Percentiles rank a stretch among this genome's conserved stretches.
phyloP scores from a whole-genome alignment of 106 monocot genomes.

The Allium sativum region DNA sequence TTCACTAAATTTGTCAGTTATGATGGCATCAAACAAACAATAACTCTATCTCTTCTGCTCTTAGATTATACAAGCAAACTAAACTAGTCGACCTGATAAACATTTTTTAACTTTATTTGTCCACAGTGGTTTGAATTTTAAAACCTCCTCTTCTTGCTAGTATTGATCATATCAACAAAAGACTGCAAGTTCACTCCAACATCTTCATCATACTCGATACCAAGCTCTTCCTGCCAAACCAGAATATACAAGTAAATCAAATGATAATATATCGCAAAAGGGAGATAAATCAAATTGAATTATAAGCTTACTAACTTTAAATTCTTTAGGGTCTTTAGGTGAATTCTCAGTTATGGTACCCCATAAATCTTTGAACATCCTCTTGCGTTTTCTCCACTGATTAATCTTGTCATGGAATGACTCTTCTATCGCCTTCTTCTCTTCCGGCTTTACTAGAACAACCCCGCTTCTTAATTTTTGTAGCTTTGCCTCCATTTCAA shows the following conservation, averaged over 20 bases:
- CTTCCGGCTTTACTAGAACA: slow-evolving; percentile 73
- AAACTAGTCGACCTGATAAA: too few relatives aligned
- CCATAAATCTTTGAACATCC: slow-evolving; percentile 95
- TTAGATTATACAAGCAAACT: too few relatives aligned
- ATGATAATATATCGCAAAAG: slow-evolving; percentile 2
- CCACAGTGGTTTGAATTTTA: too few relatives aligned
- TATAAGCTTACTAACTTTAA: slow-evolving; percentile 44
- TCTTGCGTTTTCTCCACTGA: slow-evolving; percentile 87
- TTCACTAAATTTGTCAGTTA: too few relatives aligned
- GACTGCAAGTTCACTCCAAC: slow-evolving; percentile 66
- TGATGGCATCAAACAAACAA: too few relatives aligned
- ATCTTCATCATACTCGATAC: slow-evolving; percentile 93
- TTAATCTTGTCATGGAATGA: slow-evolving; percentile 49
- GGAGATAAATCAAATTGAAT: background rate
- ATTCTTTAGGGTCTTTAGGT: slow-evolving; percentile 82
- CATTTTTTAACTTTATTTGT: too few relatives aligned
- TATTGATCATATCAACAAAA: slow-evolving; percentile 38
- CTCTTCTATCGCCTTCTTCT: slow-evolving; percentile 59
- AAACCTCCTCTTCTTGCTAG: slow-evolving; percentile 33
- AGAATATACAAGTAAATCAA: background rate
- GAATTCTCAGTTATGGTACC: slow-evolving; percentile 85
- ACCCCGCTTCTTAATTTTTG: slow-evolving; percentile 56
- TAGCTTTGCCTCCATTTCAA: slow-evolving; percentile 65
- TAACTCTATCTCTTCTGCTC: too few relatives aligned
- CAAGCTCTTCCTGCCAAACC: slow-evolving; percentile 73